Conservation (phyloP, 2,329 filamentous ascomycete genomes). For the Neophaeococcomyces aloes region DNA sequence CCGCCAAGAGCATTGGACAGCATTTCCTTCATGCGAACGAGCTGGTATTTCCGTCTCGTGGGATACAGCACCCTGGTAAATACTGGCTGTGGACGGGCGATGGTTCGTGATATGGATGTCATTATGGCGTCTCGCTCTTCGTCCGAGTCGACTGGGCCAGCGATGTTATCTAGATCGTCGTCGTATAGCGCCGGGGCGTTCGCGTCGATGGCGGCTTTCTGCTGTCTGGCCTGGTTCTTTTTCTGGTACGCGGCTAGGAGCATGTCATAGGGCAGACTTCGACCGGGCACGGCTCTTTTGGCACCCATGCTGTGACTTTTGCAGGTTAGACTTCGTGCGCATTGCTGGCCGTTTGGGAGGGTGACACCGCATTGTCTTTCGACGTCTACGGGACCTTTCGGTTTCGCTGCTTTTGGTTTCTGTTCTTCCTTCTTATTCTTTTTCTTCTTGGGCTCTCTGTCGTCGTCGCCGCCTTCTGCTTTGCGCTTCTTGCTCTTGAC, state of each 20-base stretch:
- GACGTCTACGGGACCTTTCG: slow-evolving; percentile 86
- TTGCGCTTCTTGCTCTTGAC: slow-evolving; percentile 24
- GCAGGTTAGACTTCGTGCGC: slow-evolving; percentile 79
- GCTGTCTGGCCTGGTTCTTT: slow-evolving; percentile 97
- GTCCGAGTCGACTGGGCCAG: slow-evolving; percentile 70
- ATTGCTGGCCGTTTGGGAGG: slow-evolving; percentile 73
- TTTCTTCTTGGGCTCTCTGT: slow-evolving; percentile 65
- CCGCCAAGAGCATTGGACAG: slow-evolving; percentile 48
- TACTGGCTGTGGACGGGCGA: slow-evolving; percentile 65
- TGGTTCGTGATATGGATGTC: slow-evolving; percentile 53
- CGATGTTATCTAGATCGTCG: slow-evolving; percentile 19
- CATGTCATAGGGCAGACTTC: slow-evolving; percentile 87
- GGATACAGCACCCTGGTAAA: slow-evolving; percentile 50
- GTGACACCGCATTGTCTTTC: slow-evolving; percentile 87
- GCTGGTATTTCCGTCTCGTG: slow-evolving; percentile 46
- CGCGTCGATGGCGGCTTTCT: slow-evolving; percentile 90
- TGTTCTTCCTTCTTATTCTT: slow-evolving; percentile 94
- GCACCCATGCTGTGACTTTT: slow-evolving; percentile 94
- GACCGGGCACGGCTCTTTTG: slow-evolving; percentile 75
- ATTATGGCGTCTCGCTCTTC: slow-evolving; percentile 89
- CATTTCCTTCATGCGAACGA: slow-evolving; percentile 54
- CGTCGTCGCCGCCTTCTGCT: slow-evolving; percentile 33
- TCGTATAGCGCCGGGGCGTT: slow-evolving; percentile 58
- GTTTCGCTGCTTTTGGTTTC: slow-evolving; percentile 71
- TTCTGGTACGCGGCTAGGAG: slow-evolving; percentile 80